Evolutionary conservation across 2,329 filamentous ascomycete species (phyloP).

Genomic region (Ophiostoma piceae): DNA sequence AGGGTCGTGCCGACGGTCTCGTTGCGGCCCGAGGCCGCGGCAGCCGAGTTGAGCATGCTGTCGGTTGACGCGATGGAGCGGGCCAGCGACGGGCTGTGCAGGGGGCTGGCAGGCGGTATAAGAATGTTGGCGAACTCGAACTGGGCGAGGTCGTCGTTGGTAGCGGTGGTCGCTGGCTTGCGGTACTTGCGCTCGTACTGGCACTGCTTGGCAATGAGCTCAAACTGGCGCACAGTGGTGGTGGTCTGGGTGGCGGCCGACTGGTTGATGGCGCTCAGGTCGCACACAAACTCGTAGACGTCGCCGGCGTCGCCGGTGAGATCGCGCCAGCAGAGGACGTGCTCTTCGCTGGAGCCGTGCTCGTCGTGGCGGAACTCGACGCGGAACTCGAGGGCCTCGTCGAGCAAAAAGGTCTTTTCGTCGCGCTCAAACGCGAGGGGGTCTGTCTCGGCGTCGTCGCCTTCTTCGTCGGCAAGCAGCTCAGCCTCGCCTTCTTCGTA

Average conservation of each 20-base stretch:
- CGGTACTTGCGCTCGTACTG: constrained; percentile 97
- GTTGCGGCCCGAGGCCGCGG: constrained; percentile 31
- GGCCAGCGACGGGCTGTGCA: constrained; percentile 53
- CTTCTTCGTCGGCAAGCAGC: constrained; percentile 80
- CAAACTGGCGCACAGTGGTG: constrained; percentile 73
- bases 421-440: constrained; percentile 76
- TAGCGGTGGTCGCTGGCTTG: constrained; percentile 71
- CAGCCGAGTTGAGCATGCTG: constrained; percentile 43
- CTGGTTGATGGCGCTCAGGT: constrained; percentile 37
- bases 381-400: constrained; percentile 82
- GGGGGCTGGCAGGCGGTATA: constrained; percentile 59
- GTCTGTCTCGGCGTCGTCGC: constrained; percentile 71
- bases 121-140: constrained; percentile 71
- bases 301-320: constrained; percentile 89
- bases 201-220: constrained; percentile 79
- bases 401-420: constrained; percentile 96
- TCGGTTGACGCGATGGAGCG: constrained; percentile 55
- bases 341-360: constrained; percentile 57
- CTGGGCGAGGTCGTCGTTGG: constrained; percentile 71
- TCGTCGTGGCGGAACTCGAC: constrained; percentile 64
- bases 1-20: constrained; percentile 32
- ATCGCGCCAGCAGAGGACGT: constrained; percentile 90
- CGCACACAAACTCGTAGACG: constrained; percentile 97
- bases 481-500: constrained; percentile 98
- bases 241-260: constrained; percentile 31